A percentile compares a stretch with the other conserved stretches of the same genome.
Evolutionary conservation across 176 grass and related monocot genomes (phyloP).

Genomic region (Aechmea fasciata): DNA sequence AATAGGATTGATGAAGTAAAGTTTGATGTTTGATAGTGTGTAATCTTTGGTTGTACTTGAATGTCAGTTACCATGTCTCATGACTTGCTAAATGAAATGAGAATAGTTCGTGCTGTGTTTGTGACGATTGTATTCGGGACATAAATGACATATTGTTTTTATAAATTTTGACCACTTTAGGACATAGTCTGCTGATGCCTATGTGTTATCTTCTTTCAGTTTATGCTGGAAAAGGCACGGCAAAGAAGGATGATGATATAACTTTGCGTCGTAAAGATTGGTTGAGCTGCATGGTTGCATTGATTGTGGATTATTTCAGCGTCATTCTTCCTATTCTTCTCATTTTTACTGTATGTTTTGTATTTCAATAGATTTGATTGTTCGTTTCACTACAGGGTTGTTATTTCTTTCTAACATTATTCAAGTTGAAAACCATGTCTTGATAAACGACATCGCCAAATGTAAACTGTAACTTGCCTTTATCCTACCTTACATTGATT

Average conservation of each 20-base stretch:
- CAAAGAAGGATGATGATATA: constrained; percentile 50
- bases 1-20: too few species aligned
- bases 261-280: constrained; percentile 32
- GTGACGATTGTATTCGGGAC: background rate
- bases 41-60: too few species aligned
- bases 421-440: constrained; percentile 15
- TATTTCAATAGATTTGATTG: background rate
- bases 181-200: constrained; percentile 4
- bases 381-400: background rate
- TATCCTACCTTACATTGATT: too few species aligned
- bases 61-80: too few species aligned
- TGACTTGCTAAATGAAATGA: background rate
- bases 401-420: background rate
- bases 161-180: constrained; percentile 6
- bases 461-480: too few species aligned
- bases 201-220: constrained; percentile 28
- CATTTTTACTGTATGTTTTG: constrained; percentile 62
- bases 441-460: background rate
- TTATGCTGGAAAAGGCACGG: constrained; percentile 21
- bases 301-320: constrained; percentile 53
- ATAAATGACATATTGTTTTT: constrained; percentile 8
- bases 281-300: constrained; percentile 30
- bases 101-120: constrained; percentile 8
- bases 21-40: too few species aligned
- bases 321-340: constrained; percentile 68